Evolutionary conservation across 75 land plant genomes (phyloP).

Genomic region (Pinus albicaulis): DNA sequence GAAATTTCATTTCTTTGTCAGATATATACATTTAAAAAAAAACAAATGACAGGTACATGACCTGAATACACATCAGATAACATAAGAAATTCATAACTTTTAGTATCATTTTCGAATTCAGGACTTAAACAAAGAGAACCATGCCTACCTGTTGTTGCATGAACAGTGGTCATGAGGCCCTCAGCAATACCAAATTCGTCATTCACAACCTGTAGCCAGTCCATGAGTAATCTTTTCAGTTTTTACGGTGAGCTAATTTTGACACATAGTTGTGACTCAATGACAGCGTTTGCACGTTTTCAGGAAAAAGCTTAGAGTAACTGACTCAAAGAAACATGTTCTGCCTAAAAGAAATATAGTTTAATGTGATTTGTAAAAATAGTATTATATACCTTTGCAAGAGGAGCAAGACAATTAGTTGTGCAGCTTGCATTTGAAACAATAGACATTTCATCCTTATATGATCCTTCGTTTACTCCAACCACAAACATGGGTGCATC

Average conservation of each 20-base stretch:
- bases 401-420: constrained; percentile 97
- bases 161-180: constrained; percentile 56
- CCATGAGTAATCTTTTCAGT: background rate
- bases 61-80: background rate
- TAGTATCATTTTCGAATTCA: background rate
- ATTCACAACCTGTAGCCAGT: constrained; percentile 31
- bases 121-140: background rate
- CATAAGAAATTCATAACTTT: background rate
- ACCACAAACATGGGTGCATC: constrained; percentile 99
- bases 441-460: constrained; percentile 78
- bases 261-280: background rate
- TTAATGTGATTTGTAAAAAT: background rate
- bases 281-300: background rate
- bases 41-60: too few relatives aligned
- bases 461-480: constrained; percentile 81
- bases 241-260: background rate
- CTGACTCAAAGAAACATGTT: background rate
- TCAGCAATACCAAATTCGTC: constrained; percentile 49
- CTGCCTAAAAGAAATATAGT: background rate
- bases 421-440: constrained; percentile 99
- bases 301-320: background rate
- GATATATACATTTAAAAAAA: background rate
- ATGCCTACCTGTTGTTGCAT: constrained; percentile 41
- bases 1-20: background rate
- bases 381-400: constrained; percentile 70